Evolutionary conservation across 768 basidiomycete genomes (phyloP), one percentile per base, ranked within the genome.

Genomic region (Tylopilus vinaceipallidus): DNA sequence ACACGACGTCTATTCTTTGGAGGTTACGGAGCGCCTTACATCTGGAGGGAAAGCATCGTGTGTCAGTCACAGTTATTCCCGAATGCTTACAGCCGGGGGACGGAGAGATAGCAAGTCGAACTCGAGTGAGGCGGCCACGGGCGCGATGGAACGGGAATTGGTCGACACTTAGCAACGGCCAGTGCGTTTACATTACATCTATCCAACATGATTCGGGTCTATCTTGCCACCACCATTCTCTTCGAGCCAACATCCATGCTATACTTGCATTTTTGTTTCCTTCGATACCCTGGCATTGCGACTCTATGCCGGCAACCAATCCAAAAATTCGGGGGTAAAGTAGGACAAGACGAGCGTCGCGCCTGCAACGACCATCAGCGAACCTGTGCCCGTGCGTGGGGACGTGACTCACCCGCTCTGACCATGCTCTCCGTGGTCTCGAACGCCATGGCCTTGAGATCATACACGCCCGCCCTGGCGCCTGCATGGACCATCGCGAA

Each of bases 401-500:
- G 20, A 34, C 9, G 33, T 51, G 13, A 73, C 83, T 53, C 61
- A 85, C 94, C 94, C 26, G 97, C 95, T 34, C 97, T 78, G 39
- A 97, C 75, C 85, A 98, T 91, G 51, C 92, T 81, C 35, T 98
- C 93, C 3, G 83, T 81, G 8, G 82, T 86, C 74, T 99, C 97
- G 54, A 97, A 94, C 13, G 95, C 95, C 95, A 98, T 95, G 22
- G 81, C 80, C 56, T 80, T 86, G 51, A 98, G 72, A 51, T 89
- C 88, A 61, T 95, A 98, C n/a, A 98, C 88, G 11, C 95, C 95
- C 3, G 92, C 91, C 4, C 76, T 74, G 9, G 97, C 97, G 30
- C 95, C 97, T 0, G 97, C 95, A 47, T 88, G 86, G 26, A 99
- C 75, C 97, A 98, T 98, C 10, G 95, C 93, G 57, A 89, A 98